Evolutionary conservation across 106 monocot genomes (phyloP), one percentile per base, ranked within the genome.

Genomic region (Agapanthus africanus): DNA sequence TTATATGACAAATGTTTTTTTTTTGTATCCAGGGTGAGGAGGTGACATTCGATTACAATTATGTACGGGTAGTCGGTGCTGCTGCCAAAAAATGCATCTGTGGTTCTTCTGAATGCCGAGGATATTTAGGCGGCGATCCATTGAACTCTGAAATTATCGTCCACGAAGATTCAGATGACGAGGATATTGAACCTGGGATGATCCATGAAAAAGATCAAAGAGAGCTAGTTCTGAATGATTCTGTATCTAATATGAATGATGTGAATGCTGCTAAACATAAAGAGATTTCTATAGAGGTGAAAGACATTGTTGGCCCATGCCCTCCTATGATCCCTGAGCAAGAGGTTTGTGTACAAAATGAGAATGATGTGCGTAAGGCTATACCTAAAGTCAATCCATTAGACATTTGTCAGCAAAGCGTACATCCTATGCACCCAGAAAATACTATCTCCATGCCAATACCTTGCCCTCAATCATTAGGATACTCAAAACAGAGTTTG

Each of bases 11-110:
- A 32, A 2, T 33, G 22, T 64, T 36, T 68, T 75, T 59, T 37
- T 78, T 30, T 10, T 65, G 14, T 81, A 42, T 37, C 33, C 61
- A 99, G 97, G 97, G 87, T 60, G 97, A 99, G 79, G 97, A 99
- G 72, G 74, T 99, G 18, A 99, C 97, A 66, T 99, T 99, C 76
- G 90, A 99, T 73, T 99, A 99, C 78, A 99, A 99, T 62, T 99
- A 92, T 70, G 97, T 87, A 37, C 54, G 92, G 28, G 90, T 99
- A n/a, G 78, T 87, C 73, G 97, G 97, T 44, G 97, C 97, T 70
- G 97, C 92, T 75, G 92, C 81, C 16, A 92, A 99, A 77, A 99
- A 83, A 71, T 99, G 97, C 68, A 66, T 93, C 28, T 99, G 97
- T 72, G 84, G 92, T 36, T 78, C 97, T 62, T 64, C 82, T 79